Conservation (phyloP, 805 yeast genomes). For the Saitoella complicata region DNA sequence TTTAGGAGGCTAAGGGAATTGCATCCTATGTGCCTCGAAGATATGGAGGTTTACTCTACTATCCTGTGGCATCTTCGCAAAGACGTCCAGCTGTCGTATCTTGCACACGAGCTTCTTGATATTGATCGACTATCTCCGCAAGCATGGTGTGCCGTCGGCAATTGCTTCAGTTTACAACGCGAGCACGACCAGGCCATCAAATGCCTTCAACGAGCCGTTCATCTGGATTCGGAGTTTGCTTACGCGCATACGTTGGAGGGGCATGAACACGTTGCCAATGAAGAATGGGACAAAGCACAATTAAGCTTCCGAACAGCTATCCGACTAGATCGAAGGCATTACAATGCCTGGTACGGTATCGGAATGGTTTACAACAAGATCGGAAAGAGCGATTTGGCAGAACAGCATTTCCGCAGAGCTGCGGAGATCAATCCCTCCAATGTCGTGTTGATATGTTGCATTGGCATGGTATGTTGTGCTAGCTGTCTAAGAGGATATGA, state of each 20-base stretch:
- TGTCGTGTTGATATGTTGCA: constrained; percentile 76
- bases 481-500: background rate
- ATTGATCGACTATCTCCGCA: constrained; percentile 52
- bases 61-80: constrained; percentile 82
- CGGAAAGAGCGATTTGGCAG: constrained; percentile 73
- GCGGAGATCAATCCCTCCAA: constrained; percentile 79
- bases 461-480: constrained; percentile 47
- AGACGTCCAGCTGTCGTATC: constrained; percentile 58
- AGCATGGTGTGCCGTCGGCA: constrained; percentile 87
- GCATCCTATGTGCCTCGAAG: constrained; percentile 67
- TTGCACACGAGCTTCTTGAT: constrained; percentile 67
- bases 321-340: constrained; percentile 62
- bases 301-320: constrained; percentile 70
- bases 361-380: constrained; percentile 84
- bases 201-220: constrained; percentile 67
- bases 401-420: constrained; percentile 75
- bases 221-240: constrained; percentile 50
- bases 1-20: constrained; percentile 45
- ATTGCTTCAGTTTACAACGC: constrained; percentile 62
- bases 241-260: constrained; percentile 90
- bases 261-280: constrained; percentile 76
- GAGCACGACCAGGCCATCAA: constrained; percentile 83
- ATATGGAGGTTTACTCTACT: constrained; percentile 85
- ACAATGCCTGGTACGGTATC: constrained; percentile 88
- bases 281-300: constrained; percentile 78